Percentiles rank a stretch among this genome's conserved stretches.
Evolutionary conservation across 495 filamentous ascomycete species (phyloP).

Genomic region (Barbatosphaeria neglecta): DNA sequence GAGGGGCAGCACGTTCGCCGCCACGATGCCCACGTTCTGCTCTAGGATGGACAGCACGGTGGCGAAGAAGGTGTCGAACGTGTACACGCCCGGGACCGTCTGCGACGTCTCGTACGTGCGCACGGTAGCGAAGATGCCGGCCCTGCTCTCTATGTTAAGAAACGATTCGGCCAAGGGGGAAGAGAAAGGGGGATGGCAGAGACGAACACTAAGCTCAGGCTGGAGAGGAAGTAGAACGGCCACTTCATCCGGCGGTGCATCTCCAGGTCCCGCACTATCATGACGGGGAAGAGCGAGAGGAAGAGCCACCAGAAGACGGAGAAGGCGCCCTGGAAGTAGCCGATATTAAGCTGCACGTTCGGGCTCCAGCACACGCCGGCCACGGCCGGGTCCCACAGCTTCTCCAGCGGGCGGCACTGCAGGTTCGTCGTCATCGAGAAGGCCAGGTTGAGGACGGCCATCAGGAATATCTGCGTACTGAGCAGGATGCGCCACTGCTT

Average conservation of each 20-base stretch:
- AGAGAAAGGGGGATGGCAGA: not conserved
- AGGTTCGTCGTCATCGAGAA: conserved; percentile 19
- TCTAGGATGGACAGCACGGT: conserved; percentile 22
- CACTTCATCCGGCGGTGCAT: conserved; percentile 13
- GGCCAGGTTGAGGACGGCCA: conserved; percentile 21
- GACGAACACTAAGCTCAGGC: conserved; percentile 16
- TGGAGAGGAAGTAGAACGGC: conserved; percentile 19
- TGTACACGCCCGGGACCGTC: conserved; percentile 12
- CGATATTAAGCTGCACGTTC: conserved; percentile 21
- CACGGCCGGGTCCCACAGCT: conserved; percentile 18
- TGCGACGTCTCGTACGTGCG: conserved; percentile 19
- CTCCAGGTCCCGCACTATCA: conserved; percentile 17
- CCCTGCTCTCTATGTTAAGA: conserved; percentile 5
- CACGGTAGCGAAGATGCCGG: conserved; percentile 18
- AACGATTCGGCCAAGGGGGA: not conserved
- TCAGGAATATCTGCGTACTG: conserved; percentile 14
- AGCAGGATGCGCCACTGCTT: conserved; percentile 19
- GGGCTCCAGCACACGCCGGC: conserved; percentile 17
- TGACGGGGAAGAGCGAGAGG: conserved; percentile 19
- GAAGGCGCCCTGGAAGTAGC: conserved; percentile 25
- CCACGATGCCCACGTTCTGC: conserved; percentile 24
- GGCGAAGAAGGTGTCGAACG: conserved; percentile 14
- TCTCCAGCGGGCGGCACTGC: conserved; percentile 25
- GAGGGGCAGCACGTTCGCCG: conserved; percentile 21
- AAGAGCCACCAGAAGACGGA: conserved; percentile 25